Percentiles rank a stretch among this genome's conserved stretches.
These are phyloP conservation scores for Kregervanrija pseudodelftensis DNA, from an alignment of 805 yeast genomes.

Conservation along the genomic window DNA sequence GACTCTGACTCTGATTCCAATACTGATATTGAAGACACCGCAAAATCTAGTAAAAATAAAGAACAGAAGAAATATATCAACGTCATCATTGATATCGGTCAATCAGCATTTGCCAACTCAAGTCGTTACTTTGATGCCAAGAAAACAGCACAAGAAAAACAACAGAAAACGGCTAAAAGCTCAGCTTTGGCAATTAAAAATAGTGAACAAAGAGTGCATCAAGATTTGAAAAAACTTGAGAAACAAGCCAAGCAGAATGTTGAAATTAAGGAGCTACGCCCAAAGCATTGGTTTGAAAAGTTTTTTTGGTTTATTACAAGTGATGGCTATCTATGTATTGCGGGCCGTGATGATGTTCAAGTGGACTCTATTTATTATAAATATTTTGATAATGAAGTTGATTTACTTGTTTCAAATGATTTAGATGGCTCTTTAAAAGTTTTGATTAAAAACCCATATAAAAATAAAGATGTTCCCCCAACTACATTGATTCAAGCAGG, in stretches of 20 bases:
- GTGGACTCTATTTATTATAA: slow-evolving; percentile 73
- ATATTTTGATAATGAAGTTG: slow-evolving; percentile 63
- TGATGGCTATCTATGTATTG: slow-evolving; percentile 80
- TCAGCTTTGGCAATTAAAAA: slow-evolving; percentile 73
- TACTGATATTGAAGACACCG: slow-evolving; percentile 23
- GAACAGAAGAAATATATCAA: slow-evolving; percentile 28
- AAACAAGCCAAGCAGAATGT: slow-evolving; percentile 44
- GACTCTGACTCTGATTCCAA: slow-evolving; percentile 29
- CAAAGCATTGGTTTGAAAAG: slow-evolving; percentile 88
- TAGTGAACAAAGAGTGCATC: slow-evolving; percentile 70
- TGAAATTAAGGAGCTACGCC: slow-evolving; percentile 51
- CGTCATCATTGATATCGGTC: slow-evolving; percentile 58
- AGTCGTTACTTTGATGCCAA: slow-evolving; percentile 71
- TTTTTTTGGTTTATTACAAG: slow-evolving; percentile 90
- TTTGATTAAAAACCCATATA: slow-evolving; percentile 71
- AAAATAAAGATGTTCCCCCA: slow-evolving; percentile 71
- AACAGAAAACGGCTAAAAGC: slow-evolving; percentile 70
- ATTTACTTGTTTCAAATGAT: slow-evolving; percentile 68
- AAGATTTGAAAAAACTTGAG: slow-evolving; percentile 60
- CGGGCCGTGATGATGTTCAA: slow-evolving; percentile 79
- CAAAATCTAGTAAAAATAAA: slow-evolving; percentile 5
- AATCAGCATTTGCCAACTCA: slow-evolving; percentile 87
- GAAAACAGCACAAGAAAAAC: slow-evolving; percentile 70
- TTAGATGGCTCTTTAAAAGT: slow-evolving; percentile 68
- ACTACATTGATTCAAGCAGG: slow-evolving; percentile 88